Evolutionary conservation across 768 basidiomycete species (phyloP), one percentile per base, ranked within the genome.

Genomic region (Mycena rosella): DNA sequence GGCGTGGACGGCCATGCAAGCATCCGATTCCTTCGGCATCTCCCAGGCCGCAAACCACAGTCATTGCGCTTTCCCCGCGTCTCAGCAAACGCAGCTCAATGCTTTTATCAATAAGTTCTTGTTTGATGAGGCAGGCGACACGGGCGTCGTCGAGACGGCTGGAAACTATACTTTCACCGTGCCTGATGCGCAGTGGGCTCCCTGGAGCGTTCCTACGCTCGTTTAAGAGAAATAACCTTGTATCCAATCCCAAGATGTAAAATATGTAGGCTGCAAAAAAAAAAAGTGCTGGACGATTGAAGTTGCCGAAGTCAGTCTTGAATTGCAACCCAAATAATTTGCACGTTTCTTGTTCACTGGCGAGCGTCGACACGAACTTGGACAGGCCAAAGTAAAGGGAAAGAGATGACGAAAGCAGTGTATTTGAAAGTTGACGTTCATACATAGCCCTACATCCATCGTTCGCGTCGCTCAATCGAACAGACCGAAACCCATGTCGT

Each of bases 401-500:
- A 48, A 24, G 32, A 18, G 47, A 26, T 36, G 34, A 49, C 47
- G 53, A 65, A 65, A 58, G 63, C 63, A 17, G 49, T 32, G 64
- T 34, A 67, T 67, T 48, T n/a, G n/a, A 27, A 61, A 42, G 30
- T 48, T 54, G 27, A 18, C 11, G 49, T 48, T 61, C 66, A 61
- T 61, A 67, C 60, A 62, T 54, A 51, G 66, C 60, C 34, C 30
- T 52, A 47, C 48, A 27, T 36, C 24, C 24, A 42, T 34, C 29
- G 34, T 40, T n/a, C 8, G 15, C 17, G n/a, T 64, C 66, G 70
- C 66, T 86, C 91, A 98, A 86, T 98, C 96, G 87, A 98, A 98
- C 71, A 98, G 88, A 85, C 96, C 96, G 83, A 98, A 98, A 86
- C 96, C 96, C 96, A 98, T 98, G 84, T 98, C 96, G 75, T 98